phyloP scores from a whole-genome alignment of 1,284 basidiomycete genomes.

The Sutorius eximius region DNA sequence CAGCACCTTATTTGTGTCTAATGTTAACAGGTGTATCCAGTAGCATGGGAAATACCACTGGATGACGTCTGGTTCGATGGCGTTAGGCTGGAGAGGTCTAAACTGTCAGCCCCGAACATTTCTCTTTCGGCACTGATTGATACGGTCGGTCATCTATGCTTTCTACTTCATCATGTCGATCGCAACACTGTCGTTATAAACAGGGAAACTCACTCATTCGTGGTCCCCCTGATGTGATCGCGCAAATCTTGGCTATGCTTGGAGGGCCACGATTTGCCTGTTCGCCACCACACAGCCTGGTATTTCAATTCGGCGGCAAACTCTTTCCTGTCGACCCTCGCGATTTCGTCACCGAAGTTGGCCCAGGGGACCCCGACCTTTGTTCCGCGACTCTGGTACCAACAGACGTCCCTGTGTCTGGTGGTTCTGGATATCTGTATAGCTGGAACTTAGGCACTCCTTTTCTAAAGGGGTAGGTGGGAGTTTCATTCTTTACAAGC shows the following conservation, averaged over 20 bases:
- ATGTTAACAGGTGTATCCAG: constrained; percentile 29
- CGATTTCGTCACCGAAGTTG: constrained; percentile 52
- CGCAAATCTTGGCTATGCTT: constrained; percentile 41
- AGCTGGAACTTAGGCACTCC: constrained; percentile 57
- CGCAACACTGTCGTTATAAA: background rate
- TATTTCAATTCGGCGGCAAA: constrained; percentile 62
- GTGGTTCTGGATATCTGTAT: constrained; percentile 46
- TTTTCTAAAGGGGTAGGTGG: constrained; percentile 50
- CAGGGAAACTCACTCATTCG: constrained; percentile 58
- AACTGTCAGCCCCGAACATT: constrained; percentile 27
- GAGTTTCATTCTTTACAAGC: background rate
- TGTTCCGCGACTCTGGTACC: constrained; percentile 52
- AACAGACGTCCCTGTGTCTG: constrained; percentile 51
- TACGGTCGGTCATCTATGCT: constrained; percentile 25
- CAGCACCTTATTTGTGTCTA: constrained; percentile 8
- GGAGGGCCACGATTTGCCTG: constrained; percentile 44
- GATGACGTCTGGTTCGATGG: constrained; percentile 40
- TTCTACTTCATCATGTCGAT: background rate
- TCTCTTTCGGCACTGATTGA: constrained; percentile 39
- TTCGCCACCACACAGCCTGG: constrained; percentile 50
- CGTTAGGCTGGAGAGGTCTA: constrained; percentile 32
- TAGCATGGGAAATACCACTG: constrained; percentile 40
- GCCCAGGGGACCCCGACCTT: constrained; percentile 38
- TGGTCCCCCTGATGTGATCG: constrained; percentile 52
- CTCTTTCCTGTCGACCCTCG: constrained; percentile 66